phyloP scores from a whole-genome alignment of 768 basidiomycete genomes.

The Suillus subluteus region DNA sequence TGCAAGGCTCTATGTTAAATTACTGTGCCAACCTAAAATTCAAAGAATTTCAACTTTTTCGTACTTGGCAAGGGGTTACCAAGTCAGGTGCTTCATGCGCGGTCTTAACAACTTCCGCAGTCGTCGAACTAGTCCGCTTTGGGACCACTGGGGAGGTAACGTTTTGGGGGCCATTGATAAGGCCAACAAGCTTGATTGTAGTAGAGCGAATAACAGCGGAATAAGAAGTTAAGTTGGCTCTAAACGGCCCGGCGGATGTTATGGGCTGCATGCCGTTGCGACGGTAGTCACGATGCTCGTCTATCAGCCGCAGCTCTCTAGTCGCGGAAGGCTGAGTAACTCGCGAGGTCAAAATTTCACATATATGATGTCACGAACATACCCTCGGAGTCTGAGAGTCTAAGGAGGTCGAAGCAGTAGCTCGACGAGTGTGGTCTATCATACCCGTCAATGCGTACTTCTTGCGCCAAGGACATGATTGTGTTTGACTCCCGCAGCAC shows the following conservation, averaged over 20 bases:
- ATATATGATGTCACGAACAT: neutral
- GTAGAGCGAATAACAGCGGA: neutral
- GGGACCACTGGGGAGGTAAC: neutral
- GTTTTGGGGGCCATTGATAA: neutral
- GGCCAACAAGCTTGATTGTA: neutral
- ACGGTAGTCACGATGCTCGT: neutral
- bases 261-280: neutral
- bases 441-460: neutral
- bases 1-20: neutral
- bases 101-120: neutral
- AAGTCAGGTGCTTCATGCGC: neutral
- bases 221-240: neutral
- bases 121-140: neutral
- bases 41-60: neutral
- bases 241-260: neutral
- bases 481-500: neutral
- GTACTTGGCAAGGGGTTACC: slow-evolving; percentile 1
- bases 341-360: neutral
- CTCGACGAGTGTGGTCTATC: neutral
- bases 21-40: neutral
- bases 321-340: neutral
- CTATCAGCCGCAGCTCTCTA: neutral
- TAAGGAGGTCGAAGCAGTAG: no score
- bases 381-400: no score
- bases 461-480: neutral